Percentiles rank a stretch among this genome's conserved stretches.
phyloP scores from a whole-genome alignment of 345 rosid species.

The Noccaea caerulescens region DNA sequence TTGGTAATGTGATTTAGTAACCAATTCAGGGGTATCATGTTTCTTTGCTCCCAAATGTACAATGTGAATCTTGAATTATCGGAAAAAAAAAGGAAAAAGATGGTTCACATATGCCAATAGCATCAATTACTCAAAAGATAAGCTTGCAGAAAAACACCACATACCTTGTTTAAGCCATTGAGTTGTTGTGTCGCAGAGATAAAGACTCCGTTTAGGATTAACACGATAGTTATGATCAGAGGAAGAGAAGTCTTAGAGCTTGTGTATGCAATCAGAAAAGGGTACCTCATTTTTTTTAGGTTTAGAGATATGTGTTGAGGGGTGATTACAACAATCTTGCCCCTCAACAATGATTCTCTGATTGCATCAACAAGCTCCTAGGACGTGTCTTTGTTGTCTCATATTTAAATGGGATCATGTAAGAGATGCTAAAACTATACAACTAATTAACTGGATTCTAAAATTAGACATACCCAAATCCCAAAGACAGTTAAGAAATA shows the following conservation, averaged over 20 bases:
- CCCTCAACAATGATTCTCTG: slow-evolving; percentile 25
- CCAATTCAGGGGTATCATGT: slow-evolving; percentile 48
- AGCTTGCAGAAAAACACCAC: background rate
- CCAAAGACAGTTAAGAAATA: slow-evolving; percentile 11
- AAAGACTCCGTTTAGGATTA: slow-evolving; percentile 23
- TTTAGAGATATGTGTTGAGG: background rate
- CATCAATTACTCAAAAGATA: background rate
- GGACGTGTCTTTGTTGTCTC: background rate
- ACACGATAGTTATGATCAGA: slow-evolving; percentile 23
- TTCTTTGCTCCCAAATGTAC: slow-evolving; percentile 64
- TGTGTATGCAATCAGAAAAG: slow-evolving; percentile 20
- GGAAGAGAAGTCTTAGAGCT: slow-evolving; percentile 22
- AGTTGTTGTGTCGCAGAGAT: slow-evolving; percentile 11
- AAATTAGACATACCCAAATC: slow-evolving; percentile 10
- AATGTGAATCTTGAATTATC: slow-evolving; percentile 53
- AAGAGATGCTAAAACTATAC: background rate
- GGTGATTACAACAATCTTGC: background rate
- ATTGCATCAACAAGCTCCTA: slow-evolving; percentile 16
- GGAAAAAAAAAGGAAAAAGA: background rate
- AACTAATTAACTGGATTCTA: slow-evolving; percentile 25
- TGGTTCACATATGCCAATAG: background rate
- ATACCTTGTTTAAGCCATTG: slow-evolving; percentile 32
- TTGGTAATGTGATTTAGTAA: slow-evolving; percentile 61
- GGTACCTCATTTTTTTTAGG: slow-evolving; percentile 10
- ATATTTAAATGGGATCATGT: background rate